phyloP scores from a whole-genome alignment of 176 grass and related monocot genomes.

The Stipa capillata region DNA sequence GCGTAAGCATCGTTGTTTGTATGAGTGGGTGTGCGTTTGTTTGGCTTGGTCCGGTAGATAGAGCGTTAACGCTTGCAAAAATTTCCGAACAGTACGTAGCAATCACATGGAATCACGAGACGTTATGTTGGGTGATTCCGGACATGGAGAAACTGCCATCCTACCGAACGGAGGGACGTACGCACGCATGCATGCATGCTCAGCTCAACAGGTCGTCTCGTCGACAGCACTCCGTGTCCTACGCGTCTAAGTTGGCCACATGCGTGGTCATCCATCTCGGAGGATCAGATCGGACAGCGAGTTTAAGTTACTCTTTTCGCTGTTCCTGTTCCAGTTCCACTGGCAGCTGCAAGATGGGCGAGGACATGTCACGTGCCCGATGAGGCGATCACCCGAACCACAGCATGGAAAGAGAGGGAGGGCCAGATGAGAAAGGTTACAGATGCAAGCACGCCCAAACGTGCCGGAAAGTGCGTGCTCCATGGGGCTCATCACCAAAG shows the following conservation, averaged over 20 bases:
- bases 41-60: no score
- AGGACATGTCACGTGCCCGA: neutral
- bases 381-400: no score
- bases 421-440: neutral
- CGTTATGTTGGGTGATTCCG: neutral
- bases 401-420: neutral
- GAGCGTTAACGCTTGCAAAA: no score
- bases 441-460: neutral
- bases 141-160: constrained; percentile 2
- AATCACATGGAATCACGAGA: neutral
- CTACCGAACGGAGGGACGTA: neutral
- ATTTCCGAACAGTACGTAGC: neutral
- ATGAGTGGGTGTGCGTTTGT: no score
- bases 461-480: neutral
- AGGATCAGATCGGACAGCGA: neutral
- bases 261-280: neutral
- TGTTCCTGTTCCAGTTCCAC: neutral
- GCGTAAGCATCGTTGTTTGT: no score
- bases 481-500: neutral
- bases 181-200: no score
- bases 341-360: neutral
- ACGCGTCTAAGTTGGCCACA: no score
- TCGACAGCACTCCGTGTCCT: no score
- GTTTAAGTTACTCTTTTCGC: neutral
- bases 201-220: neutral